phyloP scores from a whole-genome alignment of 495 filamentous ascomycete species.

The Penicillium atrosanguineum region DNA sequence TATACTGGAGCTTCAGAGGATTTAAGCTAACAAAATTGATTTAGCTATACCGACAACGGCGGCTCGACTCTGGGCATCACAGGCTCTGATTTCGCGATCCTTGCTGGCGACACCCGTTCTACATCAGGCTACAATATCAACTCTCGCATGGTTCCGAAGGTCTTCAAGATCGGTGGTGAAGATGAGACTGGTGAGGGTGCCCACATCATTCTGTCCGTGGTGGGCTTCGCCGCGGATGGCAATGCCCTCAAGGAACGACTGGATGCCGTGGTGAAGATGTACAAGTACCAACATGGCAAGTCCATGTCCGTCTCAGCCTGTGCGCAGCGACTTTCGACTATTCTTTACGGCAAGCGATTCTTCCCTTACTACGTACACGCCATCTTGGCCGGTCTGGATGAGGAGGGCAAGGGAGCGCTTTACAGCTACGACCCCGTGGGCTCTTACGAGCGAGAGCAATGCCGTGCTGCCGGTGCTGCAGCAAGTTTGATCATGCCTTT shows the following conservation, averaged over 20 bases:
- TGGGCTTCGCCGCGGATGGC: slow-evolving; percentile 93
- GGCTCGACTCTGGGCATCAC: slow-evolving; percentile 94
- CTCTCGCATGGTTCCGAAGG: slow-evolving; percentile 87
- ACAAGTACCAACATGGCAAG: slow-evolving; percentile 92
- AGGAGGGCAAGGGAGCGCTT: slow-evolving; percentile 88
- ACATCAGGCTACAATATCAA: slow-evolving; percentile 99
- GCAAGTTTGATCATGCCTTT: slow-evolving; percentile 98
- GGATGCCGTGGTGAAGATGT: slow-evolving; percentile 92
- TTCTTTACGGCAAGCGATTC: slow-evolving; percentile 95
- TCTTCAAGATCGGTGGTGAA: slow-evolving; percentile 93
- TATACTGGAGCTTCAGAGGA: not conserved
- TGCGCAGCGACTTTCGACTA: slow-evolving; percentile 87
- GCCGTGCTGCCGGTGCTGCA: slow-evolving; percentile 91
- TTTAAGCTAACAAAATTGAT: slow-evolving; percentile 10
- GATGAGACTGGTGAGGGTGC: slow-evolving; percentile 79
- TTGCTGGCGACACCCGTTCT: slow-evolving; percentile 93
- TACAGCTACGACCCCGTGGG: slow-evolving; percentile 98
- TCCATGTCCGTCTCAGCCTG: slow-evolving; percentile 89
- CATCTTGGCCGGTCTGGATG: slow-evolving; percentile 90
- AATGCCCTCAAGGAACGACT: slow-evolving; percentile 85
- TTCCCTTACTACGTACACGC: slow-evolving; percentile 97
- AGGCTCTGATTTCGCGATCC: slow-evolving; percentile 87
- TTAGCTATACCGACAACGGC: slow-evolving; percentile 96
- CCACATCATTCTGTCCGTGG: slow-evolving; percentile 84
- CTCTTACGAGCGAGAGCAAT: slow-evolving; percentile 93